These are phyloP conservation scores for Gamarada debralockiae DNA, from an alignment of 495 filamentous ascomycete species.

Conservation along the genomic window DNA sequence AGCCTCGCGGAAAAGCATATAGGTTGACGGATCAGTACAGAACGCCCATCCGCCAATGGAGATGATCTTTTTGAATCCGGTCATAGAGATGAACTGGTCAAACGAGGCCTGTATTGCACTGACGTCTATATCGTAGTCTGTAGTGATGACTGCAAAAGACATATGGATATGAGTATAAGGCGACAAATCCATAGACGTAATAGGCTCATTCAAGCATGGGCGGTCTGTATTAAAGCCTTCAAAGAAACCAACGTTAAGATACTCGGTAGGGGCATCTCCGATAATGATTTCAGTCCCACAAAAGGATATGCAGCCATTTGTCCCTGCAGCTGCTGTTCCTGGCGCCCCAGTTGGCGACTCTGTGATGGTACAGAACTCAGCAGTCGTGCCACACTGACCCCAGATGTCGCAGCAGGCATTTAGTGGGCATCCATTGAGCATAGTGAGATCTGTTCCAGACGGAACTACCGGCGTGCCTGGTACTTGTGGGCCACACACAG, in stretches of 20 bases:
- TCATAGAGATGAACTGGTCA: constrained; percentile 22
- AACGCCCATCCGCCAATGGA: constrained; percentile 48
- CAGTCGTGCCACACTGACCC: constrained; percentile 45
- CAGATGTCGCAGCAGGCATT: constrained; percentile 29
- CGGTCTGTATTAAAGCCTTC: constrained; percentile 27
- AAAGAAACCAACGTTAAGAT: constrained; percentile 27
- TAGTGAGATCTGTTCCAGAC: constrained; percentile 14
- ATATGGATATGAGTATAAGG: constrained; percentile 44
- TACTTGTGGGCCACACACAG: constrained; percentile 43
- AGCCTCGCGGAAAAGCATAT: constrained; percentile 34
- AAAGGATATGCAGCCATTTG: constrained; percentile 34
- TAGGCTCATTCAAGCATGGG: constrained; percentile 24
- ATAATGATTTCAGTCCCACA: constrained; percentile 25
- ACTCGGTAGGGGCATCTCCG: constrained; percentile 9
- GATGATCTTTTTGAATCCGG: constrained; percentile 32
- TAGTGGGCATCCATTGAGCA: constrained; percentile 30
- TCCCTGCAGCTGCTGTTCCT: constrained; percentile 25
- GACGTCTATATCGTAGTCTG: constrained; percentile 27
- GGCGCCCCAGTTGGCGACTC: constrained; percentile 29
- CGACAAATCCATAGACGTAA: constrained; percentile 1
- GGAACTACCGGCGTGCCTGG: constrained; percentile 27
- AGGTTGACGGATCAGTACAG: constrained; percentile 33
- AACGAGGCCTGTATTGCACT: constrained; percentile 12
- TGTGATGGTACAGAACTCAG: constrained; percentile 39
- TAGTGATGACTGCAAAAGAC: constrained; percentile 36